Conservation (phyloP, 495 filamentous ascomycete species). For the Patellaria atrata region DNA sequence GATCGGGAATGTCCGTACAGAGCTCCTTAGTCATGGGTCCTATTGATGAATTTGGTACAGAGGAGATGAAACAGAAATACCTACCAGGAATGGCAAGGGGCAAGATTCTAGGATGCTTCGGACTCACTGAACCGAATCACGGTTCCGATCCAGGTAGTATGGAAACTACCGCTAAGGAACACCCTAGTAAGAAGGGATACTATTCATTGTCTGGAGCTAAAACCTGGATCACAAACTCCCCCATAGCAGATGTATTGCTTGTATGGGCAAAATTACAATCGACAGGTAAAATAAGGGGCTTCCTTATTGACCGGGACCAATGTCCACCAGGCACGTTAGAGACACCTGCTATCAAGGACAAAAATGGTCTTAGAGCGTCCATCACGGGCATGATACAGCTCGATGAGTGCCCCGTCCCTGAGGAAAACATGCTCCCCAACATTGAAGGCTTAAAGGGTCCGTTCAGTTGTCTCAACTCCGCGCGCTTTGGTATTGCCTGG, state of each 20-base stretch:
- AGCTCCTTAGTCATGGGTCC: constrained; percentile 90
- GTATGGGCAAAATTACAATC: constrained; percentile 89
- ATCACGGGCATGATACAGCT: constrained; percentile 98
- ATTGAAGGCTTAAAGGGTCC: constrained; percentile 80
- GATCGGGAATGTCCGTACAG: constrained; percentile 92
- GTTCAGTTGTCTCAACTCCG: constrained; percentile 88
- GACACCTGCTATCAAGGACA: constrained; percentile 88
- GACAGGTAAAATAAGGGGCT: constrained; percentile 91
- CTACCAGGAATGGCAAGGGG: constrained; percentile 77
- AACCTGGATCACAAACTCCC: constrained; percentile 98
- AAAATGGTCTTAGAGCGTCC: constrained; percentile 82
- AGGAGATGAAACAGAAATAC: constrained; percentile 80
- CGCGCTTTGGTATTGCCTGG: constrained; percentile 84
- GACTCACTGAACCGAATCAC: constrained; percentile 93
- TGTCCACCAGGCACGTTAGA: constrained; percentile 80
- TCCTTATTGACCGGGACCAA: constrained; percentile 66
- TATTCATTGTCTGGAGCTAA: constrained; percentile 73
- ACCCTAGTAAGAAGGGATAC: constrained; percentile 77
- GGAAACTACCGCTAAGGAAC: constrained; percentile 77
- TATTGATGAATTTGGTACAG: constrained; percentile 84
- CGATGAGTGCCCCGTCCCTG: constrained; percentile 74
- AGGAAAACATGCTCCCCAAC: constrained; percentile 86
- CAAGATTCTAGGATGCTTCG: constrained; percentile 79
- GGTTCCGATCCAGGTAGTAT: constrained; percentile 92
- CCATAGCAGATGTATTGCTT: constrained; percentile 78